phyloP scores from a whole-genome alignment of 2,329 filamentous ascomycete species.

The Atkinsonella hypoxylon region DNA sequence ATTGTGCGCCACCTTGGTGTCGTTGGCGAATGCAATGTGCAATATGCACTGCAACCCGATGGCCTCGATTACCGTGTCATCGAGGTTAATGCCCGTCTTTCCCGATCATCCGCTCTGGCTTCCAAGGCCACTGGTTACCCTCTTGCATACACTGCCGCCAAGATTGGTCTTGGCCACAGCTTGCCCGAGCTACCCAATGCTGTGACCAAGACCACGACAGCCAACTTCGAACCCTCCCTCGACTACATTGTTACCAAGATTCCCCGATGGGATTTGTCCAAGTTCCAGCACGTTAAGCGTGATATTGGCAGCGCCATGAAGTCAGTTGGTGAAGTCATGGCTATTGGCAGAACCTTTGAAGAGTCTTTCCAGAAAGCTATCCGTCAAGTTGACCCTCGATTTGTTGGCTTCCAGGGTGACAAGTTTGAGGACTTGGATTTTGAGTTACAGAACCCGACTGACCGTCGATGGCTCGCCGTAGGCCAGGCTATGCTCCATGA shows the following conservation, averaged over 20 bases:
- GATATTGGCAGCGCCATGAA: slow-evolving; percentile 98
- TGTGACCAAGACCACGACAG: slow-evolving; percentile 95
- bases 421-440: slow-evolving; percentile 89
- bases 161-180: slow-evolving; percentile 93
- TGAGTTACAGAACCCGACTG: slow-evolving; percentile 82
- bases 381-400: slow-evolving; percentile 87
- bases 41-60: slow-evolving; percentile 93
- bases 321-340: slow-evolving; percentile 98
- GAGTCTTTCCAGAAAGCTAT: slow-evolving; percentile 99
- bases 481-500: slow-evolving; percentile 97
- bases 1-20: slow-evolving; percentile 95
- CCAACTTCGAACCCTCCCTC: slow-evolving; percentile 94
- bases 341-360: slow-evolving; percentile 95
- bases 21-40: slow-evolving; percentile 96
- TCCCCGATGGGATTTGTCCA: slow-evolving; percentile 93
- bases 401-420: slow-evolving; percentile 87
- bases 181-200: slow-evolving; percentile 94
- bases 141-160: slow-evolving; percentile 91
- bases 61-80: slow-evolving; percentile 97
- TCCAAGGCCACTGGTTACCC: slow-evolving; percentile 98
- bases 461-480: slow-evolving; percentile 93
- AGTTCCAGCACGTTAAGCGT: slow-evolving; percentile 98
- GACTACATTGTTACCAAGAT: slow-evolving; percentile 99
- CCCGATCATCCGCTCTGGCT: slow-evolving; percentile 88
- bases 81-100: slow-evolving; percentile 97